Percentiles rank a stretch among this genome's conserved stretches.
These are phyloP conservation scores for Pittosporum tobira DNA, from an alignment of 129 eudicot species.

Conservation along the genomic window DNA sequence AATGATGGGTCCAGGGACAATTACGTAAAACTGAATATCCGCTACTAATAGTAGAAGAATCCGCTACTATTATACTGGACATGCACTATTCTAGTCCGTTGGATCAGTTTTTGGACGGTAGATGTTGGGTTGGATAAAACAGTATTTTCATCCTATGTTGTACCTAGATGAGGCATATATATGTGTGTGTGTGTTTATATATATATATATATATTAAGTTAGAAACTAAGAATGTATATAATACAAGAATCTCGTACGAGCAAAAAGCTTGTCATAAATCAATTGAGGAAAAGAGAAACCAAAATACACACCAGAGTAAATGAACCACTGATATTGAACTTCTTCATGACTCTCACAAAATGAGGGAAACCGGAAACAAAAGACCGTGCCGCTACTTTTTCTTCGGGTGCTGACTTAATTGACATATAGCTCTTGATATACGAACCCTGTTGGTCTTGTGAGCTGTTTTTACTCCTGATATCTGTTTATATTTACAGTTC, in stretches of 20 bases:
- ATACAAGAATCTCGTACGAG: not conserved
- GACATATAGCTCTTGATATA: constrained; percentile 51
- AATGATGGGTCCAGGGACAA: too few relatives aligned
- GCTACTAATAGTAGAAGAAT: too few relatives aligned
- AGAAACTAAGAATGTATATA: too few relatives aligned
- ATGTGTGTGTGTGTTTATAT: too few relatives aligned
- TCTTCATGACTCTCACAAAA: constrained; percentile 84
- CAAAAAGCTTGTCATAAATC: not conserved
- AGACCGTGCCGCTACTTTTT: constrained; percentile 69
- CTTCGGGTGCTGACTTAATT: constrained; percentile 71
- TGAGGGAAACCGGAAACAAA: constrained; percentile 71
- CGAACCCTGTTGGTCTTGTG: constrained; percentile 40
- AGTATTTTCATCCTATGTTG: too few relatives aligned
- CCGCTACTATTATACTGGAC: too few relatives aligned
- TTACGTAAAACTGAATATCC: too few relatives aligned
- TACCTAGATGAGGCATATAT: too few relatives aligned
- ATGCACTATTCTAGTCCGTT: too few relatives aligned
- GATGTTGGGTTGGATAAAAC: too few relatives aligned
- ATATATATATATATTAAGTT: too few relatives aligned
- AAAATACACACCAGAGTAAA: constrained; percentile 68
- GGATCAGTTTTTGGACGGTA: too few relatives aligned
- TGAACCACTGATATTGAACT: constrained; percentile 72
- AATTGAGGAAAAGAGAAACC: not conserved
- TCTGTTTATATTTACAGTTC: constrained; percentile 16
- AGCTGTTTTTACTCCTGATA: constrained; percentile 23